These are phyloP conservation scores for Boletus tomentosulus DNA, from an alignment of 768 basidiomycete species.

Conservation along the genomic window DNA sequence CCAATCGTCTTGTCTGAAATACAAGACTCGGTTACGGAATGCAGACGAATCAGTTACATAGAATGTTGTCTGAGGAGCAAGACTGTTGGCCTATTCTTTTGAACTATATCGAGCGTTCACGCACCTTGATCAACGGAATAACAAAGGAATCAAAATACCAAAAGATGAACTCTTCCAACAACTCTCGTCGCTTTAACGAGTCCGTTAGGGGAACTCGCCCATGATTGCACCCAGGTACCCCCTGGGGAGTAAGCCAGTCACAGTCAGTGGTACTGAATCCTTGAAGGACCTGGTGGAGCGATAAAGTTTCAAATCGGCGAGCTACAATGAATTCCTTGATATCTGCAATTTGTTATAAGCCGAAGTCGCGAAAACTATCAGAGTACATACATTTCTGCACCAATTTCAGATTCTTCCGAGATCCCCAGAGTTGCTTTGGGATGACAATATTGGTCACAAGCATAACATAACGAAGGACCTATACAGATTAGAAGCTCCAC, in stretches of 20 bases:
- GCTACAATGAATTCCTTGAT: constrained; percentile 68
- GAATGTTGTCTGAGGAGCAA: constrained; percentile 68
- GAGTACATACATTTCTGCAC: constrained; percentile 50
- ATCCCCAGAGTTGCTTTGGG: constrained; percentile 79
- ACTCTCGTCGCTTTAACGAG: constrained; percentile 67
- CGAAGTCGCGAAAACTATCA: neutral
- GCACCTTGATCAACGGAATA: constrained; percentile 70
- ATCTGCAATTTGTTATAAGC: constrained; percentile 39
- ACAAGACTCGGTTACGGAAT: constrained; percentile 77
- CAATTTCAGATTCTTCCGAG: constrained; percentile 54
- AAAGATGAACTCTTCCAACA: constrained; percentile 84
- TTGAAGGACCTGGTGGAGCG: constrained; percentile 74
- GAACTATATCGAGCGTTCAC: constrained; percentile 12
- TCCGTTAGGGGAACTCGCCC: constrained; percentile 60
- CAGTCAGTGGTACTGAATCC: constrained; percentile 71
- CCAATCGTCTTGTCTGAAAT: constrained; percentile 97
- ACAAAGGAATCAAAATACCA: constrained; percentile 94
- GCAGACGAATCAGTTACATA: constrained; percentile 91
- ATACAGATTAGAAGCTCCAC: neutral
- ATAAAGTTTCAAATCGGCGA: constrained; percentile 78
- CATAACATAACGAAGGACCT: constrained; percentile 71
- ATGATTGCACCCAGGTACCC: constrained; percentile 35
- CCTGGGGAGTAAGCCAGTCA: constrained; percentile 66
- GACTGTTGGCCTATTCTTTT: neutral
- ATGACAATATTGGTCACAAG: constrained; percentile 65